Evolutionary conservation across 371 early-diverging fungal genomes (phyloP), one percentile per base, ranked within the genome.

Genomic region (Mortierella sp.): DNA sequence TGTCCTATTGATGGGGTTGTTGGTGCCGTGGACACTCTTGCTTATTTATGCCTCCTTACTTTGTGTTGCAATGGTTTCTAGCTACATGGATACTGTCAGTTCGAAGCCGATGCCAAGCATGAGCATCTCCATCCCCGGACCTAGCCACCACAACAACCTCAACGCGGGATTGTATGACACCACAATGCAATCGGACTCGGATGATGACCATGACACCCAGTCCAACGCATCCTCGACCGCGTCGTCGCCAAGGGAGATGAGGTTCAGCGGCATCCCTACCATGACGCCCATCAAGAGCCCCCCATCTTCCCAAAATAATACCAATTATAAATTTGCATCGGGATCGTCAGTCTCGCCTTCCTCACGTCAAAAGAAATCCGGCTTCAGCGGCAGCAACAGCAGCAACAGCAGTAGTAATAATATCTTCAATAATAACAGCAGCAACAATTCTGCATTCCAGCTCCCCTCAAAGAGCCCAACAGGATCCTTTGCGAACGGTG

Each of bases 271-370:
- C 27, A 75, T 75, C 26, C 76, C 76, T 24, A 69, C 58, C 41
- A 75, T 75, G 76, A 75, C 76, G 0, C 76, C 76, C 14, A 75
- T 75, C 53, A 69, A 75, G 39, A 69, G 56, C 23, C 76, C 76
- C n/a, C 61, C 76, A n/a, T 32, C 21, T 31, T 69, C 76, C 2
- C 76, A 64, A 15, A 61, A 39, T 54, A 60, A 34, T 28, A 57
- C 30, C 50, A 39, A 31, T 48, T 66, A 60, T 55, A 72, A 72
- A 42, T 61, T 57, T 28, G 11, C 56, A 8, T 62, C 69, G 2
- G 34, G 50, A 50, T 64, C 72, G 1, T 72, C 73, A 12, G 50
- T 72, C 11, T 73, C 73, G 28, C 73, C 73, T 8, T 54, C 59
- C 12, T 67, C 67, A 26, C 72, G 67, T 26, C 66, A 56, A 53